Conservation (phyloP, 78 protist genomes). For the Cavenderia fasciculata region DNA sequence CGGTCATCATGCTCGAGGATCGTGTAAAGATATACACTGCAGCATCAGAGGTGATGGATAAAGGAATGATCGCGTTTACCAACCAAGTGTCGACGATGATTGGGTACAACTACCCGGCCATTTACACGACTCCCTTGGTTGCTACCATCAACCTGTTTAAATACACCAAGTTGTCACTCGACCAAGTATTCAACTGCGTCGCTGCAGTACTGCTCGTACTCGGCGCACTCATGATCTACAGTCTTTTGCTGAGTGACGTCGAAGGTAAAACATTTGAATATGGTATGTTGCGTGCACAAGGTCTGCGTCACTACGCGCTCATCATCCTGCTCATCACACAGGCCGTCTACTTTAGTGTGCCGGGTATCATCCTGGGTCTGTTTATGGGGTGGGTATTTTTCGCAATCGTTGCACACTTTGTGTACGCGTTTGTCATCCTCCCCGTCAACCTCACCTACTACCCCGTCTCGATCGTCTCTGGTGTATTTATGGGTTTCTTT, state of each 20-base stretch:
- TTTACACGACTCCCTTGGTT: constrained; percentile 63
- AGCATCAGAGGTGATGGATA: constrained; percentile 5
- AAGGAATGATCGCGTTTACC: constrained; percentile 66
- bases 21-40: constrained; percentile 66
- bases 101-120: constrained; percentile 50
- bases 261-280: constrained; percentile 94
- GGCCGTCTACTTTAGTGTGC: constrained; percentile 85
- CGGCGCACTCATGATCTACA: constrained; percentile 90
- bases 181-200: constrained; percentile 76
- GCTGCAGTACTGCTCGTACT: constrained; percentile 78
- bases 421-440: constrained; percentile 68
- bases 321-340: constrained; percentile 56
- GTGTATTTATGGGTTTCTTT: constrained; percentile 54
- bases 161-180: constrained; percentile 72
- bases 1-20: constrained; percentile 42
- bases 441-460: constrained; percentile 62
- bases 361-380: constrained; percentile 84
- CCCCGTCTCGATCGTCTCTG: constrained; percentile 41
- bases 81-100: constrained; percentile 33
- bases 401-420: constrained; percentile 60
- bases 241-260: constrained; percentile 88
- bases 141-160: constrained; percentile 37
- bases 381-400: constrained; percentile 72
- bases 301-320: constrained; percentile 81
- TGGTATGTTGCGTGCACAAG: constrained; percentile 95